Base-by-base conservation (phyloP, 495 filamentous ascomycete genomes). In the Aspergillus ellipticus region DNA sequence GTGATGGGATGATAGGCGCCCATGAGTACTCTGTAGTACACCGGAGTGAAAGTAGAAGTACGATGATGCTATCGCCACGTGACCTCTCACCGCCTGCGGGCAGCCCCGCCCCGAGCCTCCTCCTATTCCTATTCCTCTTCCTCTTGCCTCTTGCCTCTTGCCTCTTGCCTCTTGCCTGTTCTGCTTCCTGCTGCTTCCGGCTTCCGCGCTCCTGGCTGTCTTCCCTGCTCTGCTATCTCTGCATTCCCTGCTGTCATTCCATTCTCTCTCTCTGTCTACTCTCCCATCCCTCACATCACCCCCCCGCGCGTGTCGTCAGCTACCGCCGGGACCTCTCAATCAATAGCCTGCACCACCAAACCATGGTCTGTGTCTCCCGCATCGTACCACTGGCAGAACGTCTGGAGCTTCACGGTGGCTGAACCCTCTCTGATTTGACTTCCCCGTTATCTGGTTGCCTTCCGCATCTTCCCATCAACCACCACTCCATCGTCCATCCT, bases 381-480 rank as follows among this genome's bases (percentile, higher is more conserved):
- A 61, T 60, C 60, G 51, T 60, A 53, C 57, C 49, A 62, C 59
- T 61, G 50, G 53, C 56, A 46, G 55, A 57, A 57, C 58, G 56
- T 54, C 60, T 62, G 52, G 61, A 63, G 58, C 63, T 68, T 56
- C 66, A 62, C 55, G 66, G 57, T 56, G 58, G 61, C 51, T 68
- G 53, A 64, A 26, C 45, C 19, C 45, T 37, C 22, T 33, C n/a
- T 26, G 49, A 22, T 45, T 29, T 11, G 3, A 31, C 53, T 35
- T 22, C 4, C 35, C n/a, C 22, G 31, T 51, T 26, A 9, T 26
- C 33, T 41, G 41, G 42, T 19, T 16, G 13, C 24, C 47, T 11
- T 31, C 15, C 28, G 10, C 13, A 15, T 47, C 6, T 47, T 47
- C 11, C 4, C 43, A 39, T n/a, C 35, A n/a, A 39, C 35, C 31